These are phyloP conservation scores for Fusarium anguioides DNA, from an alignment of 2,329 filamentous ascomycete genomes.

Conservation along the genomic window DNA sequence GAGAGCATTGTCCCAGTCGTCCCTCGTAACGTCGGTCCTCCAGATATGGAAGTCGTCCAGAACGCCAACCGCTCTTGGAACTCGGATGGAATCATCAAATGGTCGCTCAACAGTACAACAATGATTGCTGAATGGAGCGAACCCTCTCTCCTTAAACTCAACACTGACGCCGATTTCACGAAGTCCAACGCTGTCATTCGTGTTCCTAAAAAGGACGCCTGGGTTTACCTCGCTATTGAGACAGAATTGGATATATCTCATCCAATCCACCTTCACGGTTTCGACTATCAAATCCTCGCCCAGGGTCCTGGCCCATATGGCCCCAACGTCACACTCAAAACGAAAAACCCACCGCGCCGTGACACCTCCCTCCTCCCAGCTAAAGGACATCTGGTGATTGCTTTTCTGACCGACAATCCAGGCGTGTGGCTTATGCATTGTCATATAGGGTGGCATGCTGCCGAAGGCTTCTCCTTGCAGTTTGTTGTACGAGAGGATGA, in stretches of 20 bases:
- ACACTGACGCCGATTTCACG: conserved; percentile 35
- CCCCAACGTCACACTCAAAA: conserved; percentile 32
- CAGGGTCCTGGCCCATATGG: conserved; percentile 43
- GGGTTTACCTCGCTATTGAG: conserved; percentile 49
- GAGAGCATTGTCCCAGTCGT: conserved; percentile 51
- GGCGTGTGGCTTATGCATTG: conserved; percentile 64
- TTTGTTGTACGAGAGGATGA: conserved; percentile 41
- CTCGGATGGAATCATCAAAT: conserved; percentile 54
- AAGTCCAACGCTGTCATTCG: conserved; percentile 46
- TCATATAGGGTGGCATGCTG: conserved; percentile 53
- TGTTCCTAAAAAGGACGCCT: conserved; percentile 42
- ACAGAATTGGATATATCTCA: conserved; percentile 45
- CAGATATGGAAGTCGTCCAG: conserved; percentile 45
- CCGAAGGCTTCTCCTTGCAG: conserved; percentile 40
- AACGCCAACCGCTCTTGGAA: conserved; percentile 44
- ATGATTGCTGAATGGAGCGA: conserved; percentile 48
- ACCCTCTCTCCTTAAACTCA: conserved; percentile 46
- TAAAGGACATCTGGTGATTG: conserved; percentile 60
- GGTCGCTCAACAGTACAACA: conserved; percentile 56
- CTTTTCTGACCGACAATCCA: conserved; percentile 61
- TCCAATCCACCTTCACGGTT: conserved; percentile 53
- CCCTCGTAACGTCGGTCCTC: conserved; percentile 47
- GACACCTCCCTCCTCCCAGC: conserved; percentile 62
- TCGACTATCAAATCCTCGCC: conserved; percentile 49
- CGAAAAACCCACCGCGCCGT: conserved; percentile 61